Evolutionary conservation across 2,329 filamentous ascomycete genomes (phyloP), one percentile per base, ranked within the genome.

Genomic region (Venturia nashicola): DNA sequence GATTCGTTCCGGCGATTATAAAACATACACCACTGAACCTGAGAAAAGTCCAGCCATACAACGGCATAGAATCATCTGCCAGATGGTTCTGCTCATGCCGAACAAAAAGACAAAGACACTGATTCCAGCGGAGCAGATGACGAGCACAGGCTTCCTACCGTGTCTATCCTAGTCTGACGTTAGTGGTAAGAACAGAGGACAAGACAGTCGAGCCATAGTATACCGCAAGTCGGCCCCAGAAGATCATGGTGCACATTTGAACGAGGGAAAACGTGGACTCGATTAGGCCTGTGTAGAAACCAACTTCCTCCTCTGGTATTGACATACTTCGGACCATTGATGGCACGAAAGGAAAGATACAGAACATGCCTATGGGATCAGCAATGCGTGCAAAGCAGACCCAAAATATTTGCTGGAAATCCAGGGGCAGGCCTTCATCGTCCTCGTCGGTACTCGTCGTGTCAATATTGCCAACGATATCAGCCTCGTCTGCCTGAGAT

Each of bases 351-450:
- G 89, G 88, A 69, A 93, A 89, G 72, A 93, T 90, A 71, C 81
- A 85, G 77, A 92, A 93, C 77, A 90, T 93, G n/a, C 88, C 87
- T 48, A 92, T 81, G 0, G 90, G 89, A 70, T 93, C 90, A 55
- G 90, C 78, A 34, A 89, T 71, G 6, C 89, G 84, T 1, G 86
- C 85, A 71, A 86, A 89, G 77, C 89, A 93, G 14, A 94, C 83
- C 12, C 89, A 74, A 40, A 87, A 73, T 62, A 94, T 85, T 72
- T 93, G 90, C n/a, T 72, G 62, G 66, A 76, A 78, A n/a, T 85
- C 82, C 16, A 89, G 71, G 0, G 82, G 80, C 64, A 77, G 80
- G 68, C 79, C 75, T 1, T 77, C 73, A 6, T 71, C 71, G 32
- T 73, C 71, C 23, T 60, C 57, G 18, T 60, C 42, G 9, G n/a